These are phyloP conservation scores for Jaenimonas drosophilae DNA, from an alignment of 208 protist species.

Conservation along the genomic window DNA sequence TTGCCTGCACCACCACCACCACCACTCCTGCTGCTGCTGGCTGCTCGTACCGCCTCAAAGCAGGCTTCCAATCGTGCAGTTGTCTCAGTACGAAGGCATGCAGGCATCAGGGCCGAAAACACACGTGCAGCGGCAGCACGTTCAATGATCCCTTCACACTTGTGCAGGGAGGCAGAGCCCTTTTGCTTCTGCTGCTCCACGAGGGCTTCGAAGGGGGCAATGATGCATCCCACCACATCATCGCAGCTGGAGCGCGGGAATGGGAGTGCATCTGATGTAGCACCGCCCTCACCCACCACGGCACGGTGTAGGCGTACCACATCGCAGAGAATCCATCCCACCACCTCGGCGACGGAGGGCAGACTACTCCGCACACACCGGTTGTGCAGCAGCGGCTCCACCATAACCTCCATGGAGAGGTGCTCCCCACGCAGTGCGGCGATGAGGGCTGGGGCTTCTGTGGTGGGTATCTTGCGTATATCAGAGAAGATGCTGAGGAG, in stretches of 20 bases:
- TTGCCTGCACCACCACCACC: too few species aligned
- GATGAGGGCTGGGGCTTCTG: too few species aligned
- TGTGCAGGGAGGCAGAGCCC: constrained; percentile 14
- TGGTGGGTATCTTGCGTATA: too few species aligned
- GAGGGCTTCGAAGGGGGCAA: constrained; percentile 31
- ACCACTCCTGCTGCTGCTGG: too few species aligned
- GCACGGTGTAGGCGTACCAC: constrained; percentile 22
- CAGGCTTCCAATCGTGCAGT: too few species aligned
- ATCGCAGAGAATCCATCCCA: constrained; percentile 55
- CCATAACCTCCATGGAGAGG: not conserved
- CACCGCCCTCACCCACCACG: not conserved
- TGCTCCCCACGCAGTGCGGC: too few species aligned
- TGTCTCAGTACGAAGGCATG: too few species aligned
- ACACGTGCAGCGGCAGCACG: constrained; percentile 32
- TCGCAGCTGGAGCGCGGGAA: constrained; percentile 19
- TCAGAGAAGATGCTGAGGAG: too few species aligned
- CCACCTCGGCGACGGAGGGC: constrained; percentile 42
- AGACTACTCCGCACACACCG: constrained; percentile 33
- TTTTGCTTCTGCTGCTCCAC: not conserved
- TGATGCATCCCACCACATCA: constrained; percentile 36
- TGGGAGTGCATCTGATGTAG: constrained; percentile 11
- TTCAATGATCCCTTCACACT: constrained; percentile 38
- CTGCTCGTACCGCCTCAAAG: too few species aligned
- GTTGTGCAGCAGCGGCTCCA: constrained; percentile 28
- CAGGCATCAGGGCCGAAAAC: constrained; percentile 33